Evolutionary conservation across 306 rosid species (phyloP), one percentile per base, ranked within the genome.

Genomic region (Glycyrrhiza uralensis): DNA sequence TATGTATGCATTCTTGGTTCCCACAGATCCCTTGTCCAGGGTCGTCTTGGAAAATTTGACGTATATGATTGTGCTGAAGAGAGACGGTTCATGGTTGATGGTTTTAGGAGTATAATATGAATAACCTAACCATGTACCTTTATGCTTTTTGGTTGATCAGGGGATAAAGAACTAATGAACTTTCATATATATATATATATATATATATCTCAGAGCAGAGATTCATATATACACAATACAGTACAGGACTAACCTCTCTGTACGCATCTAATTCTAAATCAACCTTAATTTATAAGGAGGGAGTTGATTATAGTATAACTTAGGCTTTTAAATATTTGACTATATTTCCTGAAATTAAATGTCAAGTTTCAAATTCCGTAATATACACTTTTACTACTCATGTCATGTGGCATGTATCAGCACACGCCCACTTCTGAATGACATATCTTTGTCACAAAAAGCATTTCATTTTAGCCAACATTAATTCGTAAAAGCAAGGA

Each of bases 401-500:
- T 36, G 14, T 38, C 45, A 38, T 38, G 58, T 49, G 56, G 23
- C 7, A 46, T 19, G 24, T 6, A 46, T 46, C 54, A 20, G 1
- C 58, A 51, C 14, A 22, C 22, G 30, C 57, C 57, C 57, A 19
- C 29, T 50, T 50, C 56, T 9, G 41, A 1, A 2, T 2, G 29
- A 20, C 12, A 9, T 50, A 50, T 50, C 57, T 50, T 50, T 50
- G 29, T 50, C 57, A 20, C 57, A 9, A 50, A 50, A 50, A 19
- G 57, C n/a, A 19, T 50, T 50, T 50, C 29, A 10, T 51, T 51
- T 51, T n/a, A n/a, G n/a, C n/a, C 58, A 66, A 55, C 45, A 20
- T 33, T n/a, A n/a, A n/a, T n/a, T 22, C 58, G 20, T 5, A 66
- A 66, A 76, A 42, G 68, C 15, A 32, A 67, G 39, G 80, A 76